These are phyloP conservation scores for Schizochytrium sp. DNA, from an alignment of 108 stramenopile genomes.

Conservation along the genomic window DNA sequence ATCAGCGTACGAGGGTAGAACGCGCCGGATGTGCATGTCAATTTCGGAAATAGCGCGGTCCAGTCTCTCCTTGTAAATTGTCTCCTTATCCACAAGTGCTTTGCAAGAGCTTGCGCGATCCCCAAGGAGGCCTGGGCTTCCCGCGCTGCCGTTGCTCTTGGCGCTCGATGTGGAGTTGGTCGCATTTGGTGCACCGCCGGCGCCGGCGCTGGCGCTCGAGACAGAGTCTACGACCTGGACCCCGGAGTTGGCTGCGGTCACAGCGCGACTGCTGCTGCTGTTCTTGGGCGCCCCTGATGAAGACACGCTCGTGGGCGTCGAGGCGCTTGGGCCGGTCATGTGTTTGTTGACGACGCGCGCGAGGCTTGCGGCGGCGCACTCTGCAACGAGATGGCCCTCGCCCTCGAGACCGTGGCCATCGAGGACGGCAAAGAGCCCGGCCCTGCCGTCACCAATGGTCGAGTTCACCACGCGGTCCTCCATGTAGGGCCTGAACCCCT, in stretches of 20 bases:
- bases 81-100: background rate
- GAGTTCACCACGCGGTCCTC: background rate
- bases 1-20: background rate
- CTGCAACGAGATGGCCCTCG: background rate
- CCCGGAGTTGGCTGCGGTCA: background rate
- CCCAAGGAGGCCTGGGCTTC: too few relatives aligned
- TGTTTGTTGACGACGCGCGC: background rate
- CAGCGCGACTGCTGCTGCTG: background rate
- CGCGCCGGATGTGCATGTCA: background rate
- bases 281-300: background rate
- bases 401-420: slow-evolving; percentile 16
- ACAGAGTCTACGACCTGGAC: too few relatives aligned
- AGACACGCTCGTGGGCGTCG: background rate
- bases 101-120: background rate
- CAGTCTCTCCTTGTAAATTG: background rate
- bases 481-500: background rate
- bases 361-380: background rate
- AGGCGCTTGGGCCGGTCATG: background rate
- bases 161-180: too few relatives aligned
- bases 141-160: too few relatives aligned
- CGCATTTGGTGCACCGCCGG: too few relatives aligned
- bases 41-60: background rate
- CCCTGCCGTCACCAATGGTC: background rate
- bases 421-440: background rate
- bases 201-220: too few relatives aligned